A percentile compares a stretch with the other conserved stretches of the same genome.
Evolutionary conservation across 352 stramenopile species (phyloP).

Genomic region (Phytophthora pisi): DNA sequence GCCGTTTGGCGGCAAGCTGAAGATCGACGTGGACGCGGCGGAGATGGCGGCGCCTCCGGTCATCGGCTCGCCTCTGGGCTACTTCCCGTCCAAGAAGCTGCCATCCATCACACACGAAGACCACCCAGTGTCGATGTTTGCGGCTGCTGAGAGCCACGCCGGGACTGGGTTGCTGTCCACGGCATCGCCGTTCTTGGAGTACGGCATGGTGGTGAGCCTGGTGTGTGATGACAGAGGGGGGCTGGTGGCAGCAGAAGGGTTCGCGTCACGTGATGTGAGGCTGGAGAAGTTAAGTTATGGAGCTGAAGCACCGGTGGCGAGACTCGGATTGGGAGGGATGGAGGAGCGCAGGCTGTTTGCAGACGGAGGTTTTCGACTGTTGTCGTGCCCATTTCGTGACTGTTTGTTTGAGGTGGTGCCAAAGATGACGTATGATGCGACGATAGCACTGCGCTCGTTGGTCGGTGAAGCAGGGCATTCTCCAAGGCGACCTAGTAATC

Average conservation of each 20-base stretch:
- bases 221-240: slow-evolving; percentile 64
- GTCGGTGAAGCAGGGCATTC: slow-evolving; percentile 10
- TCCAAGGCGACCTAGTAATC: slow-evolving; percentile 16
- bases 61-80: slow-evolving; percentile 49
- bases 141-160: slow-evolving; percentile 27
- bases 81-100: slow-evolving; percentile 53
- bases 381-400: slow-evolving; percentile 65
- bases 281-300: slow-evolving; percentile 58
- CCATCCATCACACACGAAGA: slow-evolving; percentile 34
- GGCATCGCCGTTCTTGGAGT: slow-evolving; percentile 61
- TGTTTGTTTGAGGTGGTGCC: slow-evolving; percentile 78
- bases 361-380: slow-evolving; percentile 40
- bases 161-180: slow-evolving; percentile 16
- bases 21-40: slow-evolving; percentile 52
- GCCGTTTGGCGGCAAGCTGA: slow-evolving; percentile 36
- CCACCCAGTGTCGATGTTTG: slow-evolving; percentile 47
- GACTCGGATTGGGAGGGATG: slow-evolving; percentile 51
- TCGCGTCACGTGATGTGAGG: slow-evolving; percentile 58
- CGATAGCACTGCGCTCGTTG: slow-evolving; percentile 43
- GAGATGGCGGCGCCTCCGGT: slow-evolving; percentile 33
- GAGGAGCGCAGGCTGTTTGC: slow-evolving; percentile 51
- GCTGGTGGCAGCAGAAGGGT: slow-evolving; percentile 61
- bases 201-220: slow-evolving; percentile 71
- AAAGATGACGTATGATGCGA: slow-evolving; percentile 79
- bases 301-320: slow-evolving; percentile 24